phyloP scores from a whole-genome alignment of 2,329 filamentous ascomycete species.

The Alternaria postmessia region DNA sequence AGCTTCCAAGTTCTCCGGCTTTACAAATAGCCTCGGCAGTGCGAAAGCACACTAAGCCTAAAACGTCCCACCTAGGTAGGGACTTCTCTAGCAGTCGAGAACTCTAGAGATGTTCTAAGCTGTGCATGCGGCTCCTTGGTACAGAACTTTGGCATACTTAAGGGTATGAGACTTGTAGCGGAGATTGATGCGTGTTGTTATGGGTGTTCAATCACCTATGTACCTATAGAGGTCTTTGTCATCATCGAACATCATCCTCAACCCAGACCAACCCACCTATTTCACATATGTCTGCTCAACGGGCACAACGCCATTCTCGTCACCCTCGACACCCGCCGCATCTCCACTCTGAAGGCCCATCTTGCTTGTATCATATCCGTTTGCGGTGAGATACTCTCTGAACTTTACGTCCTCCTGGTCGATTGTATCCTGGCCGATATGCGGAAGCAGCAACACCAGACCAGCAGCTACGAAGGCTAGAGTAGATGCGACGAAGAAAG shows the following conservation, averaged over 20 bases:
- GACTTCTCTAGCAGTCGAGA: neutral
- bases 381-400: constrained; percentile 72
- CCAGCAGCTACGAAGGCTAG: constrained; percentile 77
- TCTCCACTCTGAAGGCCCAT: constrained; percentile 54
- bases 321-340: constrained; percentile 21
- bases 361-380: constrained; percentile 77
- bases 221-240: neutral
- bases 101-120: neutral
- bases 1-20: constrained; percentile 10
- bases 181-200: neutral
- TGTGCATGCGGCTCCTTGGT: neutral
- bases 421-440: constrained; percentile 86
- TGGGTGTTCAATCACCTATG: neutral
- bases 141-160: neutral
- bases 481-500: constrained; percentile 84
- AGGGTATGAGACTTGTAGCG: neutral
- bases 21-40: constrained; percentile 3
- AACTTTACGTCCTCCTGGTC: constrained; percentile 78
- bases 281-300: constrained; percentile 14
- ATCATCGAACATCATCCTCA: neutral
- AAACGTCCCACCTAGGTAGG: neutral
- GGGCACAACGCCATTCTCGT: constrained; percentile 14
- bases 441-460: constrained; percentile 73
- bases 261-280: neutral
- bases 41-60: neutral